Evolutionary conservation across 306 rosid species (phyloP), one percentile per base, ranked within the genome.

Genomic region (Cucurbita pepo): DNA sequence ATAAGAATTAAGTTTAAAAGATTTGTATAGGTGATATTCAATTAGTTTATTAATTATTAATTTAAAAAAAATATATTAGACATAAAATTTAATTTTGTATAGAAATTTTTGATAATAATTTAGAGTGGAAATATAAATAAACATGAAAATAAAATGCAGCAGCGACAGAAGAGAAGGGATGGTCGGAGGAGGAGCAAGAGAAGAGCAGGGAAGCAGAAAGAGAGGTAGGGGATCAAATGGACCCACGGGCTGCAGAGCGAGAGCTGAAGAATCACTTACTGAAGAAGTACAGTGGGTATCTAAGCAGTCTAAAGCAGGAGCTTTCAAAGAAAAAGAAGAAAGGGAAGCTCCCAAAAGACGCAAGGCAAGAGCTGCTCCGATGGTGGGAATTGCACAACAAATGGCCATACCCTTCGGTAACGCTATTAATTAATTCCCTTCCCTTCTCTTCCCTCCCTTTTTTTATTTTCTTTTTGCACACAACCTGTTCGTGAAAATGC

Each of bases 321-420:
- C 99, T 94, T 41, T 94, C 99, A 3, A 94, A 94, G 91, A 91
- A 91, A 54, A 94, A 91, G 85, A 94, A 94, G 91, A 94, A 94
- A 79, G 99, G 96, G 1, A 94, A 94, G 71, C 64, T 94, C 7
- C 99, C 99, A 13, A 94, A 94, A 88, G 99, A 94, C 56, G 99
- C 99, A 11, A 88, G 99, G 73, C 97, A 91, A 43, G 88, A 94
- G 86, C 96, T 94, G 3, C 96, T 94, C 14, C 86, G 80, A 40
- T 94, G 97, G 99, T 94, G 99, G 99, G 99, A 94, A 67, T 77
- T 89, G 21, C 99, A 94, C 80, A 91, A 91, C 84, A 94, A 91
- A 81, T 94, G 99, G 99, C 99, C 99, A 5, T 94, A 94, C 75
- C 99, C 99, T 75, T 94, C 97, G 78, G 98, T 93, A 88, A 30